Evolutionary conservation across 345 rosid species (phyloP).

Genomic region (Syzygium oleosum): DNA sequence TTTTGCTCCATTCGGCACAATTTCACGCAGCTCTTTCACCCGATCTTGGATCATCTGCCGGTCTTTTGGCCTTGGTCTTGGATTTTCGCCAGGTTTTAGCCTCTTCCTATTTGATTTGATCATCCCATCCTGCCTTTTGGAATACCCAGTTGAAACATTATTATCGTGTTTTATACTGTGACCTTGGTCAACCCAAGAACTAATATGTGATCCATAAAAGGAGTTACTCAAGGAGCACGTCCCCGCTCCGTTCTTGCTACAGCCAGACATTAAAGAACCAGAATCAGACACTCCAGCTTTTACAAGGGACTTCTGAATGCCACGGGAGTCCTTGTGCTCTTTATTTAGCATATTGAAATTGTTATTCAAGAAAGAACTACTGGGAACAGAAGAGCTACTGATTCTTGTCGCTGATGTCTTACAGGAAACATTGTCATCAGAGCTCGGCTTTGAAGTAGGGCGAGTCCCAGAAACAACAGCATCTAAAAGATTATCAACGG

Average conservation of each 20-base stretch:
- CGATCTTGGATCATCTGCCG: slow-evolving; percentile 99
- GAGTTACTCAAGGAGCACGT: slow-evolving; percentile 45
- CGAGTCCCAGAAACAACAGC: slow-evolving; percentile 75
- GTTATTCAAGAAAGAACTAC: slow-evolving; percentile 24
- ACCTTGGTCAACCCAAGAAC: slow-evolving; percentile 72
- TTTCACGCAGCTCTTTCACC: slow-evolving; percentile 92
- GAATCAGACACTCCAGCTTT: slow-evolving; percentile 31
- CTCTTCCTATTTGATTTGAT: slow-evolving; percentile 70
- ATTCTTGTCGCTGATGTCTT: slow-evolving; percentile 54
- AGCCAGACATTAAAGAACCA: slow-evolving; percentile 29
- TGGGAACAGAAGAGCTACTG: slow-evolving; percentile 48
- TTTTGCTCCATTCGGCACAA: slow-evolving; percentile 86
- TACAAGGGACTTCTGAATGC: slow-evolving; percentile 19
- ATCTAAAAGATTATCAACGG: slow-evolving; percentile 72
- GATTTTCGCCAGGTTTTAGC: slow-evolving; percentile 85
- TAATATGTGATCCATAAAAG: slow-evolving; percentile 59
- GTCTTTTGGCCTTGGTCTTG: slow-evolving; percentile 97
- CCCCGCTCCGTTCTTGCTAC: slow-evolving; percentile 29
- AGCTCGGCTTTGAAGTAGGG: slow-evolving; percentile 49
- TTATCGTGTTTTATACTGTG: slow-evolving; percentile 36
- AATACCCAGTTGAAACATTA: slow-evolving; percentile 43
- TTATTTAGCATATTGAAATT: slow-evolving; percentile 23
- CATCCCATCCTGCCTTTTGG: slow-evolving; percentile 51
- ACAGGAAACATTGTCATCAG: slow-evolving; percentile 61
- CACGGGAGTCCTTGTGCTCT: slow-evolving; percentile 23